Evolutionary conservation across 148 eudicot species (phyloP), one percentile per base, ranked within the genome.

Genomic region (Talinum fruticosum): DNA sequence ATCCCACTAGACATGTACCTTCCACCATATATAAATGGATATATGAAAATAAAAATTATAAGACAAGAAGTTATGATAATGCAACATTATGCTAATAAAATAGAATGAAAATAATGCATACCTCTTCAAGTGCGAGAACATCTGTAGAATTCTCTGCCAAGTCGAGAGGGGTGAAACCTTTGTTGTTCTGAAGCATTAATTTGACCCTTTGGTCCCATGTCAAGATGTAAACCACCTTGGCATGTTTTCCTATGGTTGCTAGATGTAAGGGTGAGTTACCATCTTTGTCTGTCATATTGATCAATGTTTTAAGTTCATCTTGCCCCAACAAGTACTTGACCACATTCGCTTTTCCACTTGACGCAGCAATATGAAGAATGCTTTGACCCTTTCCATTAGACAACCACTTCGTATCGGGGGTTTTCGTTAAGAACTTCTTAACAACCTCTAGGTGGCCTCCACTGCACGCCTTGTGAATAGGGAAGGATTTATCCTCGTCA

Each of bases 401-500:
- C 71, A 66, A 65, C 29, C 15, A 24, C 38, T 37, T 64, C 0
- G 78, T 62, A 14, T 38, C 23, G 18, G 16, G 36, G 1, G 68
- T 15, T 18, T 16, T 5, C 10, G 8, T 32, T 36, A 71, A n/a
- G 13, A 78, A 35, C 23, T 34, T 5, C 41, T 18, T 3, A 6
- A 78, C 38, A 33, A 66, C 70, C 38, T 66, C 3, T 66, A 19
- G 3, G 38, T 78, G 10, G 7, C 81, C 81, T 18, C 76, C 76
- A n/a, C 51, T 30, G 8, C 51, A 45, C 6, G 82, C 78, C 73
- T 24, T 66, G 57, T 79, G 82, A 36, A 79, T 79, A 0, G 82
- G 82, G 35, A 65, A 74, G 12, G 54, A 74, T 19, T 71, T 78
- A 54, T 34, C 73, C n/a, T 34, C 16, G 54, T 75, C 53, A 23